Evolutionary conservation across 306 rosid species (phyloP).

Genomic region (Vachellia collinsii): DNA sequence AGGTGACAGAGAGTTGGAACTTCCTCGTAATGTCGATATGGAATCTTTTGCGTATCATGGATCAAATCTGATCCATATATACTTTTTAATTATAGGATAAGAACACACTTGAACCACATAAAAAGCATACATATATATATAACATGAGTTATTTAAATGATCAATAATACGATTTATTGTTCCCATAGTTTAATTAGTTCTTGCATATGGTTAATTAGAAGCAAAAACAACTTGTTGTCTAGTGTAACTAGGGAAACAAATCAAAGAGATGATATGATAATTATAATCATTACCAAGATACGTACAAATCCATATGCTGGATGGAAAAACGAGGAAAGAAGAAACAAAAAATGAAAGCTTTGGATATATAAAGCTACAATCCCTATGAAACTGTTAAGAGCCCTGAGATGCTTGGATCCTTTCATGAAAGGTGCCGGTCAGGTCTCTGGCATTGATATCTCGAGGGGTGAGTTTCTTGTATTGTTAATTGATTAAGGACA

Average conservation of each 20-base stretch:
- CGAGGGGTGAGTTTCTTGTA: background rate
- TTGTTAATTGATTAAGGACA: background rate
- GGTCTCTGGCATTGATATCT: background rate
- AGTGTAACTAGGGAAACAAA: background rate
- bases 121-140: background rate
- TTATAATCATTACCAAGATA: background rate
- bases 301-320: background rate
- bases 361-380: background rate
- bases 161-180: background rate
- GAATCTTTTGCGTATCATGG: constrained; percentile 25
- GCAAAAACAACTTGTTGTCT: background rate
- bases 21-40: constrained; percentile 30
- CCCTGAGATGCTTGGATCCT: background rate
- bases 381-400: constrained; percentile 1
- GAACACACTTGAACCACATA: background rate
- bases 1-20: constrained; percentile 2
- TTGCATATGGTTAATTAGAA: background rate
- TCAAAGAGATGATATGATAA: background rate
- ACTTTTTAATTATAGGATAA: background rate
- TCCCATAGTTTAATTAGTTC: background rate
- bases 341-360: background rate
- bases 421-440: constrained; percentile 17
- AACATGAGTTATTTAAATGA: background rate
- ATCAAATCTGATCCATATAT: background rate
- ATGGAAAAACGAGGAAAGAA: background rate